phyloP scores from a whole-genome alignment of 2,329 filamentous ascomycete species.

The Cladophialophora yegresii region DNA sequence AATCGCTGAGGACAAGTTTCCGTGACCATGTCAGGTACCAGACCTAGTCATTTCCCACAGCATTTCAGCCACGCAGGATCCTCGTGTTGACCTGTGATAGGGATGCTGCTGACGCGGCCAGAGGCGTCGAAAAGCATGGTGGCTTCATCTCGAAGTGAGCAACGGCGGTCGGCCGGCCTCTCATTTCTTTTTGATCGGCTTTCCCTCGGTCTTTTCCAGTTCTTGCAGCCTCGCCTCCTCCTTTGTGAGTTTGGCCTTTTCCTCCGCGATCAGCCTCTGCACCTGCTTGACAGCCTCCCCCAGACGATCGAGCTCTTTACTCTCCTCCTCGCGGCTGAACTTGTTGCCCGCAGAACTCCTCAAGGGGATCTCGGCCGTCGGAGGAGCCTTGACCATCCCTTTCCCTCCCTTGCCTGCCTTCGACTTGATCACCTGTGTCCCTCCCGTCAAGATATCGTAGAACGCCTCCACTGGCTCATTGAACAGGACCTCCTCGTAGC shows the following conservation, averaged over 20 bases:
- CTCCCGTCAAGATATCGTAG: constrained; percentile 79
- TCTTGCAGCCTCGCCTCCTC: constrained; percentile 64
- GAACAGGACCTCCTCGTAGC: constrained; percentile 92
- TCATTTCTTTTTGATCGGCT: constrained; percentile 37
- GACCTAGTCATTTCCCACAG: neutral
- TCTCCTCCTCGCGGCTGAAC: constrained; percentile 73
- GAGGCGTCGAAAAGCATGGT: neutral
- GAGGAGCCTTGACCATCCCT: constrained; percentile 57
- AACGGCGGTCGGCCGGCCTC: neutral
- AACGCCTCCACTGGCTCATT: constrained; percentile 92
- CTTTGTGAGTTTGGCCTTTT: constrained; percentile 62
- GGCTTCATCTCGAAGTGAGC: neutral
- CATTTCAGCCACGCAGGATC: neutral
- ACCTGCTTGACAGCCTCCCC: constrained; percentile 62
- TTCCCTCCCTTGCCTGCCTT: constrained; percentile 54
- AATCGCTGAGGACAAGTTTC: neutral
- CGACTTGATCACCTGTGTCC: constrained; percentile 55
- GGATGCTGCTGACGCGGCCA: neutral
- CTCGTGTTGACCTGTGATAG: neutral
- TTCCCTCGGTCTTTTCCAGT: constrained; percentile 48
- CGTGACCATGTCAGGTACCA: neutral
- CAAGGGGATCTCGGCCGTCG: constrained; percentile 74
- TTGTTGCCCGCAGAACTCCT: constrained; percentile 66
- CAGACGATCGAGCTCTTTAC: constrained; percentile 66
- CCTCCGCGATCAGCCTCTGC: constrained; percentile 62